Conservation (phyloP, 2,329 filamentous ascomycete genomes). For the Diaporthe vexans region DNA sequence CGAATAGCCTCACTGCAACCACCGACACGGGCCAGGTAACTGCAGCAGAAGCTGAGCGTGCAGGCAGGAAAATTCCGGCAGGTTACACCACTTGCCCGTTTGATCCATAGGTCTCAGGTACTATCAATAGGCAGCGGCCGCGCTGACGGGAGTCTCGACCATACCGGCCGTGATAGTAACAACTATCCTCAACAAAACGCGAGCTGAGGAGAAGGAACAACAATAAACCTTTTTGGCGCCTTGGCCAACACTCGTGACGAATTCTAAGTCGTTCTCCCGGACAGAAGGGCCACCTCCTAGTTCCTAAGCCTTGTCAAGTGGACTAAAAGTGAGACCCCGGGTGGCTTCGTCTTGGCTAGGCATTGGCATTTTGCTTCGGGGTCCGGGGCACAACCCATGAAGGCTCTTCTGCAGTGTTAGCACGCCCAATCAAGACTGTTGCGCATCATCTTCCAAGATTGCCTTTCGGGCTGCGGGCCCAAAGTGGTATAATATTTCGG, state of each 20-base stretch:
- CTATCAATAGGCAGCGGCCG: constrained; percentile 3
- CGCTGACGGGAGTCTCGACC: constrained; percentile 3
- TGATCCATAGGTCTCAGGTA: background rate
- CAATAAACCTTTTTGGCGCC: constrained; percentile 30
- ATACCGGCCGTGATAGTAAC: background rate
- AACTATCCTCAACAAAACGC: constrained; percentile 14
- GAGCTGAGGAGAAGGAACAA: constrained; percentile 12
- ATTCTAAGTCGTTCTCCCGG: constrained; percentile 21
- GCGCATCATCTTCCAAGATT: constrained; percentile 27
- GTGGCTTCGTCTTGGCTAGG: constrained; percentile 28
- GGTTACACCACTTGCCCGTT: constrained; percentile 6
- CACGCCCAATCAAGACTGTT: constrained; percentile 10
- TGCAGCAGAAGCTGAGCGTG: background rate
- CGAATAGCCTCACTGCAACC: constrained; percentile 2
- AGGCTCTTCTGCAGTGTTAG: background rate
- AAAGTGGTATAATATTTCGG: constrained; percentile 9
- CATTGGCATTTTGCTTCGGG: constrained; percentile 30
- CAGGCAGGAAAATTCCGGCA: background rate
- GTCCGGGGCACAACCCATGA: constrained; percentile 17
- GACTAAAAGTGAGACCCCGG: constrained; percentile 25
- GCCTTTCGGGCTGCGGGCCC: constrained; percentile 19
- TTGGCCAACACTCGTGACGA: constrained; percentile 26
- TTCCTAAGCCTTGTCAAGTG: constrained; percentile 9
- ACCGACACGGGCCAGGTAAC: background rate
- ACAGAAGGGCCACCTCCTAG: constrained; percentile 25